A percentile compares a stretch with the other conserved stretches of the same genome.
phyloP scores from a whole-genome alignment of 805 yeast species.

The Kluyveromyces nonfermentans region DNA sequence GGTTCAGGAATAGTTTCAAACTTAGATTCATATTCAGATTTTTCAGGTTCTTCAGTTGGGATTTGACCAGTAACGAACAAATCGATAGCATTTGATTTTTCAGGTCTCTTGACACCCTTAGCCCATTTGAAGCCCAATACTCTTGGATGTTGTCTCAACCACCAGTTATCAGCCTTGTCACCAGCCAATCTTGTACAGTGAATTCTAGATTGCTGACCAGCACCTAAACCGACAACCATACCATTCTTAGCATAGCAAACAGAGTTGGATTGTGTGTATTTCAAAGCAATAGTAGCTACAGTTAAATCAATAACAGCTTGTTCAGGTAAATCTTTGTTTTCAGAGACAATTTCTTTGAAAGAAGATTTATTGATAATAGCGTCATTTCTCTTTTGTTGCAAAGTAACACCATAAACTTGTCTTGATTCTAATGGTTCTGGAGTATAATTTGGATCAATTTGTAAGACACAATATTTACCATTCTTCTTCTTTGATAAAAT shows the following conservation, averaged over 20 bases:
- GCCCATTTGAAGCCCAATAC: slow-evolving; percentile 95
- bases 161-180: slow-evolving; percentile 99
- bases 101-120: slow-evolving; percentile 96
- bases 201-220: slow-evolving; percentile 98
- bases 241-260: slow-evolving; percentile 98
- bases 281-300: slow-evolving; percentile 94
- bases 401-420: slow-evolving; percentile 90
- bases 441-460: slow-evolving; percentile 88
- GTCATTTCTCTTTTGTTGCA: slow-evolving; percentile 96
- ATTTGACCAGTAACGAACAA: slow-evolving; percentile 85
- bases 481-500: slow-evolving; percentile 86
- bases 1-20: slow-evolving; percentile 80
- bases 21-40: slow-evolving; percentile 82
- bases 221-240: slow-evolving; percentile 98
- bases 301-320: slow-evolving; percentile 91
- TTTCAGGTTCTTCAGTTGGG: slow-evolving; percentile 88
- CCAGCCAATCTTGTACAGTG: slow-evolving; percentile 99
- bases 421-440: slow-evolving; percentile 81
- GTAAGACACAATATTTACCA: slow-evolving; percentile 93
- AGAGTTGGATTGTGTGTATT: slow-evolving; percentile 97
- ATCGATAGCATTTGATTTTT: slow-evolving; percentile 96
- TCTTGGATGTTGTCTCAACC: slow-evolving; percentile 97
- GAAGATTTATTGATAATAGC: slow-evolving; percentile 87
- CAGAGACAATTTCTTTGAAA: slow-evolving; percentile 84
- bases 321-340: slow-evolving; percentile 78